Evolutionary conservation across 1,284 basidiomycete species (phyloP).

Genomic region (Ustilago xerochloae): DNA sequence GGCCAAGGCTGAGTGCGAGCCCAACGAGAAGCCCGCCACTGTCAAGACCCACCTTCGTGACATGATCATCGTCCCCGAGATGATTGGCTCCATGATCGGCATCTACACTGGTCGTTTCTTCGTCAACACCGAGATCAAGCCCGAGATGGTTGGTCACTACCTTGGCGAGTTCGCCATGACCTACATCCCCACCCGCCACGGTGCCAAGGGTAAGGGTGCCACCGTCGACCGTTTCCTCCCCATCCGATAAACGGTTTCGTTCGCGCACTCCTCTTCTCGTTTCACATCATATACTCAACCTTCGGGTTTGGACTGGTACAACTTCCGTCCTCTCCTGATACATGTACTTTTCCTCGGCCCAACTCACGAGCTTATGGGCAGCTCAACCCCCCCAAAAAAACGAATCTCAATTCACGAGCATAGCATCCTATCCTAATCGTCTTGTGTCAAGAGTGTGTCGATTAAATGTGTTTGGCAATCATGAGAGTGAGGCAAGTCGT

Average conservation of each 20-base stretch:
- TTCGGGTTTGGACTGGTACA: constrained; percentile 9
- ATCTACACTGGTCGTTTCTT: constrained; percentile 88
- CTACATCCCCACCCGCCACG: constrained; percentile 99
- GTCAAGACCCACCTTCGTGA: constrained; percentile 99
- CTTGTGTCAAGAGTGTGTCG: neutral
- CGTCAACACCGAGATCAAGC: constrained; percentile 79
- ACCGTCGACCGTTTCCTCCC: constrained; percentile 76
- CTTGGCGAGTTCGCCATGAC: constrained; percentile 83
- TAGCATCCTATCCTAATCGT: constrained; percentile 27
- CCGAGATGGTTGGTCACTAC: constrained; percentile 99
- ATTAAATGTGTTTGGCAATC: neutral
- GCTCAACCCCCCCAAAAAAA: constrained; percentile 29
- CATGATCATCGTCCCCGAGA: constrained; percentile 99
- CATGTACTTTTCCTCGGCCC: constrained; percentile 30
- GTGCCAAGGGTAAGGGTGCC: constrained; percentile 97
- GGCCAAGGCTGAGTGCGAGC: constrained; percentile 97
- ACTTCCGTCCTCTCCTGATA: constrained; percentile 7
- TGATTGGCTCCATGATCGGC: constrained; percentile 76
- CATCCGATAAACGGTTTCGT: constrained; percentile 72
- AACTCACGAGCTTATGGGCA: constrained; percentile 21
- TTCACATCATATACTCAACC: neutral
- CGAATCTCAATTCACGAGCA: constrained; percentile 41
- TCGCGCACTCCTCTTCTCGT: neutral
- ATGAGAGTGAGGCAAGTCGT: neutral
- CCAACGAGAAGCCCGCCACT: constrained; percentile 97